Conservation (phyloP, 2,329 filamentous ascomycete genomes). For the Knoxdaviesia capensis region DNA sequence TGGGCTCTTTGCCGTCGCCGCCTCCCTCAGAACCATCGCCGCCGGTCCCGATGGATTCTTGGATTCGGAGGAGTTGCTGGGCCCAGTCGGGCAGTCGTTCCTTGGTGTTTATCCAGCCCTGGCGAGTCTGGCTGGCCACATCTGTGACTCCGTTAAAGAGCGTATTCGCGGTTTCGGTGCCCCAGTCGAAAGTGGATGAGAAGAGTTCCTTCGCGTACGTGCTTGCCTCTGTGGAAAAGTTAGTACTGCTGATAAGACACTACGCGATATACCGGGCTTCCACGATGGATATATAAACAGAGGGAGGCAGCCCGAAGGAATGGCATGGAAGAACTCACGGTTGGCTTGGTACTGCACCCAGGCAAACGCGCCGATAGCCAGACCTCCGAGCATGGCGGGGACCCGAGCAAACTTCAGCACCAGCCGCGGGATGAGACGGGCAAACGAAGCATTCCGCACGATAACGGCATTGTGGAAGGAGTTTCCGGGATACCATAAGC, state of each 20-base stretch:
- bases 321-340: conserved; percentile 31
- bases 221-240: conserved; percentile 19
- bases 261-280: background rate
- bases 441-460: conserved; percentile 43
- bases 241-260: background rate
- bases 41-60: conserved; percentile 36
- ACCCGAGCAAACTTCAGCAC: conserved; percentile 76
- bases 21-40: conserved; percentile 24
- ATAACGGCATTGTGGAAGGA: conserved; percentile 63
- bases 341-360: conserved; percentile 94
- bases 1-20: conserved; percentile 26
- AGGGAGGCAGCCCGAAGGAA: background rate
- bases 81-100: conserved; percentile 61
- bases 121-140: conserved; percentile 58
- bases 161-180: conserved; percentile 45
- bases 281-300: background rate
- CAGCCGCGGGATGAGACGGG: conserved; percentile 57
- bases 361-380: conserved; percentile 68
- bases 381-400: conserved; percentile 79
- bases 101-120: conserved; percentile 69
- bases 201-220: conserved; percentile 43
- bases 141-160: conserved; percentile 54
- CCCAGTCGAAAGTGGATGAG: conserved; percentile 50
- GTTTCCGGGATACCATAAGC: conserved; percentile 63
- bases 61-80: conserved; percentile 45